Base-by-base conservation (phyloP, 2,329 filamentous ascomycete genomes). In the Pleurostoma richardsiae region DNA sequence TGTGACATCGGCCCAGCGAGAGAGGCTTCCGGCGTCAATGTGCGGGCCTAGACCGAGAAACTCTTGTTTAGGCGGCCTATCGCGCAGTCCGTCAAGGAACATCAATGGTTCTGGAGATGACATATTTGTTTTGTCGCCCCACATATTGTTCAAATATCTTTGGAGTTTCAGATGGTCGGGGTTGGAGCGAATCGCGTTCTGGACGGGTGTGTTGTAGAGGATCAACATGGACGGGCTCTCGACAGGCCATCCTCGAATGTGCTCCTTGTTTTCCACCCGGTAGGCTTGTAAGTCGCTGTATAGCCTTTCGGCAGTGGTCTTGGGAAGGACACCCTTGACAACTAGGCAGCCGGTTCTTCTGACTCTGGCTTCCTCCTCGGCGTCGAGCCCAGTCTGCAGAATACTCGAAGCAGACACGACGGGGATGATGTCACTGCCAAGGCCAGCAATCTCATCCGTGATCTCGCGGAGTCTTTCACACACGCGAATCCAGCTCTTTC, bases 31-130 rank as follows among this genome's bases (percentile, higher is more conserved):
- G 1, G 67, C 69, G 50, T 72, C 69, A 39, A 72, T 69, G 46
- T 72, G 69, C 28, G 69, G 69, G 2, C 70, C 68, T 1, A 72
- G 58, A 5, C 69, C 67, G 6, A 62, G 59, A 49, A 72, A 72
- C 1, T 54, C 51, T 30, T 66, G 59, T 26, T 61, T 58, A 4
- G 67, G 65, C 4, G 65, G 59, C 7, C 69, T 60, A 46, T 66
- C 63, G 10, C 70, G 65, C 3, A 67, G 51, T 4, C 56, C 66
- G 44, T 73, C 68, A n/a, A 59, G 56, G 49, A 70, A 72, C 2
- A 62, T 57, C 33, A 72, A 49, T 1, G 68, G 69, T 2, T 68
- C 65, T 3, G 63, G 53, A 2, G 56, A 61, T 1, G 56, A 56
- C 30, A 58, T 56, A 5, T 49, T 53, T 4, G 53, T 51, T 5